These are phyloP conservation scores for Phaeosphaeria sp. DNA, from an alignment of 2,329 filamentous ascomycete genomes.

Conservation along the genomic window DNA sequence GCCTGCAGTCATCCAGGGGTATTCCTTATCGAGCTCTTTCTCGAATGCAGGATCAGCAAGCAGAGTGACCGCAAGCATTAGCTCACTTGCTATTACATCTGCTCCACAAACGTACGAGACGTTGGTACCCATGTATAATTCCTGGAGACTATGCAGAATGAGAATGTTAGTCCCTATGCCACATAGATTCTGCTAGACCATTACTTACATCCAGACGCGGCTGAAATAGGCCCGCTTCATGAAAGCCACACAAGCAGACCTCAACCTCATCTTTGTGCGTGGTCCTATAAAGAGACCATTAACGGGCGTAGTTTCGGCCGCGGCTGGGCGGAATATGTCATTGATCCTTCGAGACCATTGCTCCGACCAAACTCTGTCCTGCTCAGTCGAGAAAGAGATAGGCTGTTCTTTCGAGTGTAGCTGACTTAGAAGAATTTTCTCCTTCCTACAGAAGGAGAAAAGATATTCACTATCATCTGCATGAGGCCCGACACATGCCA, in stretches of 20 bases:
- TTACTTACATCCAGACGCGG: neutral
- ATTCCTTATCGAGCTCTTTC: too few relatives aligned
- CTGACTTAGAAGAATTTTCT: neutral
- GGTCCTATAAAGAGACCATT: too few relatives aligned
- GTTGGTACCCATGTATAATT: neutral
- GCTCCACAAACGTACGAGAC: neutral
- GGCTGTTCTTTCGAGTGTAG: neutral
- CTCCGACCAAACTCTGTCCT: too few relatives aligned
- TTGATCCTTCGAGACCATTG: too few relatives aligned
- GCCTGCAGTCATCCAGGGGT: neutral
- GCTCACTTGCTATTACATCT: neutral
- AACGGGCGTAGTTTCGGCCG: too few relatives aligned
- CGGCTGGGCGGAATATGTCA: too few relatives aligned
- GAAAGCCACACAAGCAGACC: too few relatives aligned
- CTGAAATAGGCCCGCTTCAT: neutral
- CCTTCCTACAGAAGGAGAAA: neutral
- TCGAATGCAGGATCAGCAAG: neutral
- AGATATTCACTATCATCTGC: neutral
- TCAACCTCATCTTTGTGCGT: too few relatives aligned
- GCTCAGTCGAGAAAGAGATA: neutral
- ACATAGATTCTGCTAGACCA: neutral
- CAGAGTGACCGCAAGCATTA: neutral
- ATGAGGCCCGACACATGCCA: constrained; percentile 8
- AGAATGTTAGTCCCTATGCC: neutral
- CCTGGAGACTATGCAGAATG: constrained; percentile 1